Evolutionary conservation across 495 filamentous ascomycete species (phyloP).

Genomic region (Lepidopterella palustris): DNA sequence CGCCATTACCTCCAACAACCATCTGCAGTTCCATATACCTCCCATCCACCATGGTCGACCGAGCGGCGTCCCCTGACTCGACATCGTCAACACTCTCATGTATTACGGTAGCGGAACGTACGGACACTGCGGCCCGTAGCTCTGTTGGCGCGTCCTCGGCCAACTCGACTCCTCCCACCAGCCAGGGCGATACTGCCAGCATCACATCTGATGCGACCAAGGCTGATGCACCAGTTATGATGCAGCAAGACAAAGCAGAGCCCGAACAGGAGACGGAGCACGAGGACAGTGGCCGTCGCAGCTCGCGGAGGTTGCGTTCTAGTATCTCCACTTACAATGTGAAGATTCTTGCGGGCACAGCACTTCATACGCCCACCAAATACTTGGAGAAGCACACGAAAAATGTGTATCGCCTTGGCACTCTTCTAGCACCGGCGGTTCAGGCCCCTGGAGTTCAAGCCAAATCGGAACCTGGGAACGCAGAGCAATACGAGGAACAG

Average conservation of each 20-base stretch:
- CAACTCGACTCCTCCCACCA: conserved; percentile 34
- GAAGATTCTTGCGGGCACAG: conserved; percentile 31
- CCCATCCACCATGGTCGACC: conserved; percentile 16
- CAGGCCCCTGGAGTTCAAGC: neutral
- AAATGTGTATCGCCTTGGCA: conserved; percentile 30
- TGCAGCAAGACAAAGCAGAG: conserved; percentile 1
- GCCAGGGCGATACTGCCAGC: conserved; percentile 29
- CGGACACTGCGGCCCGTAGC: conserved; percentile 11
- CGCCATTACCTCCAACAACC: neutral
- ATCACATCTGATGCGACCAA: conserved; percentile 23
- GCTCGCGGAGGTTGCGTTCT: conserved; percentile 20
- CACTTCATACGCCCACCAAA: conserved; percentile 26
- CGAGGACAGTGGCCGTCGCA: conserved; percentile 13
- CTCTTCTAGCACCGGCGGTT: too few relatives aligned
- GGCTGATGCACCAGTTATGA: conserved; percentile 9
- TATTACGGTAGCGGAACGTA: conserved; percentile 7
- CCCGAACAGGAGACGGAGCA: conserved; percentile 10
- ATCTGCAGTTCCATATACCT: neutral
- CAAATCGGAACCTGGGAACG: neutral
- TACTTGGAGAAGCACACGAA: conserved; percentile 24
- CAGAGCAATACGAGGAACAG: neutral
- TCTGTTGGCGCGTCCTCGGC: conserved; percentile 23
- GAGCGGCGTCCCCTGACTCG: conserved; percentile 20
- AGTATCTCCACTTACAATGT: conserved; percentile 32
- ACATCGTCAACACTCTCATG: conserved; percentile 15